Evolutionary conservation across 108 stramenopile genomes (phyloP).

Genomic region (Cylindrotheca fusiformis): DNA sequence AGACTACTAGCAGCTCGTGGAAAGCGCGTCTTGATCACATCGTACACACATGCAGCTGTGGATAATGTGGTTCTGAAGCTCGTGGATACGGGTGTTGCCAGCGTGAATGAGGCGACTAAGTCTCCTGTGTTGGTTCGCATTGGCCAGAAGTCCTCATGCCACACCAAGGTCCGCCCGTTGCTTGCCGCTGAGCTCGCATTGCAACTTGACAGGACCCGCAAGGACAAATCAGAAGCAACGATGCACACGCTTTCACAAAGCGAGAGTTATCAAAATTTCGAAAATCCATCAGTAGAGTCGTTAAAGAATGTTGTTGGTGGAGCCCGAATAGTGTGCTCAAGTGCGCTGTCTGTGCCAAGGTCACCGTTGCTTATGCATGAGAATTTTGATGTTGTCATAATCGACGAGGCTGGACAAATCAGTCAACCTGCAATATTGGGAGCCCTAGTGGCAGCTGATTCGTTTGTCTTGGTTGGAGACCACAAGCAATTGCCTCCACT

Average conservation of each 20-base stretch:
- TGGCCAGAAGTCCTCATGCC: slow-evolving; percentile 57
- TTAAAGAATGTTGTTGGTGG: slow-evolving; percentile 48
- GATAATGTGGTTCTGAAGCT: slow-evolving; percentile 93
- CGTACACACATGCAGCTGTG: slow-evolving; percentile 95
- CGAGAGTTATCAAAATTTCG: background rate
- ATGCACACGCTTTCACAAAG: slow-evolving; percentile 2
- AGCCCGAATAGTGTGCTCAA: slow-evolving; percentile 84
- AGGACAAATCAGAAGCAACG: slow-evolving; percentile 1
- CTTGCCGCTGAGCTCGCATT: slow-evolving; percentile 52
- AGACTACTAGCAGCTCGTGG: slow-evolving; percentile 85
- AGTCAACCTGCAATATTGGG: slow-evolving; percentile 90
- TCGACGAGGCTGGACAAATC: slow-evolving; percentile 99
- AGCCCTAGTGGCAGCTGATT: slow-evolving; percentile 78
- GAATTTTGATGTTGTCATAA: slow-evolving; percentile 93
- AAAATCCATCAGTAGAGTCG: slow-evolving; percentile 32
- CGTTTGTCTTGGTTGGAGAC: slow-evolving; percentile 96
- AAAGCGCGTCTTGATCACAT: slow-evolving; percentile 88
- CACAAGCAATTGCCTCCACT: slow-evolving; percentile 97
- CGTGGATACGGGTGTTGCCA: slow-evolving; percentile 58
- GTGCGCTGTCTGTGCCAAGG: slow-evolving; percentile 74
- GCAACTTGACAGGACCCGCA: slow-evolving; percentile 7
- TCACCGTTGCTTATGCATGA: slow-evolving; percentile 72
- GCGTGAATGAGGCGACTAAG: slow-evolving; percentile 11
- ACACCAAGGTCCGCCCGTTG: slow-evolving; percentile 47
- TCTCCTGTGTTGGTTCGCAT: slow-evolving; percentile 49